A percentile compares a stretch with the other conserved stretches of the same genome.
phyloP scores from a whole-genome alignment of 331 rosid species.

The Quercus tomentella region DNA sequence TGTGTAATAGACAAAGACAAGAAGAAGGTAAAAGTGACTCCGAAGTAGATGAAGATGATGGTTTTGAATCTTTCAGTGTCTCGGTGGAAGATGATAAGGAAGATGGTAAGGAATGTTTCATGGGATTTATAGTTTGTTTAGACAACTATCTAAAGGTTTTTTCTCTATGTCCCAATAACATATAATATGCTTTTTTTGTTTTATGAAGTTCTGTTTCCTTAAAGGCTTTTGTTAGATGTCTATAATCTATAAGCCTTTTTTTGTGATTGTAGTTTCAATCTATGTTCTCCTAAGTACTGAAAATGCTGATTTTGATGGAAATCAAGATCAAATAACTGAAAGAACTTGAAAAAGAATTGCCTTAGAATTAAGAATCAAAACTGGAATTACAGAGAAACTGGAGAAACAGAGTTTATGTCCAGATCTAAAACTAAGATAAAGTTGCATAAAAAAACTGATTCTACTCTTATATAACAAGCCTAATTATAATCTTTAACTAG shows the following conservation, averaged over 20 bases:
- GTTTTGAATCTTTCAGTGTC: constrained; percentile 29
- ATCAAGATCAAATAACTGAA: too few species aligned
- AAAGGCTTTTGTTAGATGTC: background rate
- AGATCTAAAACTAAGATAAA: too few species aligned
- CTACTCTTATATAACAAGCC: too few species aligned
- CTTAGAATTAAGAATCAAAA: too few species aligned
- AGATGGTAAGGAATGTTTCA: constrained; percentile 37
- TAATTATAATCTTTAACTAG: too few species aligned
- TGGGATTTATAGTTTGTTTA: background rate
- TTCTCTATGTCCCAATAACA: background rate
- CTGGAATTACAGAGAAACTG: too few species aligned
- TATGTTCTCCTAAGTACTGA: background rate
- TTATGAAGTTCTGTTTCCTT: background rate
- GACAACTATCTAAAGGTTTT: background rate
- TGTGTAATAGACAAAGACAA: constrained; percentile 50
- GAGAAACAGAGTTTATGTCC: too few species aligned
- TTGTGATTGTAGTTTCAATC: background rate
- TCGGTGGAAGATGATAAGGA: constrained; percentile 35
- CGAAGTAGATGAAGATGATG: constrained; percentile 32
- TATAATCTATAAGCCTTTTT: background rate
- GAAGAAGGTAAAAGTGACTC: constrained; percentile 43
- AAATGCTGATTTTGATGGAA: background rate
- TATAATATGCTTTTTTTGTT: background rate
- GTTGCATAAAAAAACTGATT: too few species aligned
- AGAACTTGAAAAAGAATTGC: too few species aligned